Conservation (phyloP, 441 rosid genomes). For the Brassica balearica region DNA sequence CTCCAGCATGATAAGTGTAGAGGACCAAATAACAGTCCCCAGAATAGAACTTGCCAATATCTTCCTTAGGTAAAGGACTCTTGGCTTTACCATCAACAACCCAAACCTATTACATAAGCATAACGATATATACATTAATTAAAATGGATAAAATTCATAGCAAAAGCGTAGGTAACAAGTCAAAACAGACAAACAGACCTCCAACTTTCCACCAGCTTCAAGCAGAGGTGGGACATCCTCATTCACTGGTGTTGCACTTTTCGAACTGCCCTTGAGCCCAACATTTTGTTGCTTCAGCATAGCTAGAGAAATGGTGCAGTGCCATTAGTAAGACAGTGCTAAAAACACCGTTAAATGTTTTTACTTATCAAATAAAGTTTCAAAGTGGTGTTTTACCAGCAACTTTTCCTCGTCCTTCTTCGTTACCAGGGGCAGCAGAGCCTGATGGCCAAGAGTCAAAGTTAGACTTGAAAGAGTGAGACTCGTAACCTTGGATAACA, state of each 20-base stretch:
- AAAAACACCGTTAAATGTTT: constrained; percentile 22
- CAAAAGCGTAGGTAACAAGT: constrained; percentile 28
- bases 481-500: constrained; percentile 95
- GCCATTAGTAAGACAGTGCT: constrained; percentile 41
- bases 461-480: constrained; percentile 87
- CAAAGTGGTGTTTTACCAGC: constrained; percentile 63
- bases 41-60: constrained; percentile 90
- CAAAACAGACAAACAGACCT: constrained; percentile 68
- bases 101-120: constrained; percentile 75
- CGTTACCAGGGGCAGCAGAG: constrained; percentile 73
- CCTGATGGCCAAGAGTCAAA: constrained; percentile 98
- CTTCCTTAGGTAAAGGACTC: constrained; percentile 81
- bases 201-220: constrained; percentile 98
- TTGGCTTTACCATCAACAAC: constrained; percentile 82
- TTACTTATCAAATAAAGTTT: constrained; percentile 1
- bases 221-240: constrained; percentile 99
- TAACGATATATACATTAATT: not conserved
- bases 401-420: constrained; percentile 99
- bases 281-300: constrained; percentile 97
- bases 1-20: constrained; percentile 90
- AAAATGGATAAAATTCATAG: constrained; percentile 11
- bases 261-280: constrained; percentile 82
- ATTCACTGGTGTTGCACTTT: constrained; percentile 65
- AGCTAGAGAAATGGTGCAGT: constrained; percentile 58
- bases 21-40: constrained; percentile 97